Base-by-base conservation (phyloP, 129 eudicot genomes). In the Logfia minima region DNA sequence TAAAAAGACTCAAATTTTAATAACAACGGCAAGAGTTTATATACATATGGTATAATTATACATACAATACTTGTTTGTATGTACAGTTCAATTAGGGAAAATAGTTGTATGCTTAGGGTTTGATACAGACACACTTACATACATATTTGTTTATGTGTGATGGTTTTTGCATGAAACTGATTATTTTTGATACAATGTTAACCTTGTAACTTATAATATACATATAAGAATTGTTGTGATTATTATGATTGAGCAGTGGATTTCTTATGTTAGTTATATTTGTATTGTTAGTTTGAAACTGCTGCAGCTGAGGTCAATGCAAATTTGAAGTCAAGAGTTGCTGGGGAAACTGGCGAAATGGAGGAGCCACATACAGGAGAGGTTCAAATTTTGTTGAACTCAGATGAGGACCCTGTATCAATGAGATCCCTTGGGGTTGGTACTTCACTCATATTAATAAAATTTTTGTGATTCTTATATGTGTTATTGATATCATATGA, bases 311-410 rank as follows among this genome's bases (percentile, higher is more conserved):
- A 94, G 80, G 96, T 91, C 74, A 82, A 86, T 53, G 86, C 85
- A 2, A 86, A 92, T 80, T 82, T 95, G 87, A 95, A 76, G 87
- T 81, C 99, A 2, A 91, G 91, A 82, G 99, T 95, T 41, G 79
- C 96, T 4, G 92, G 92, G 26, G 99, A 95, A 73, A 89, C 89
- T 29, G 99, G 97, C 13, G 95, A 95, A 79, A 82, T 89, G 95
- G 97, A 91, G 74, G 99, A 95, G 77, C 99, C 99, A 4, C 88
- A 87, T 60, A 89, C 91, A 8, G 99, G 92, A 21, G 99, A 95
- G 75, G 94, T 95, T 75, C 99, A 95, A 74, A 90, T 91, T 48
- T 23, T 95, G 84, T 78, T 95, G 82, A 87, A 75, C 62, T 95
- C 97, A 8, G 89, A 89, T 9, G 94, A 95, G 84, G 99, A 95